These are phyloP conservation scores for Zygosaccharomyces sapae DNA, from an alignment of 1,139 yeast species.

Conservation along the genomic window DNA sequence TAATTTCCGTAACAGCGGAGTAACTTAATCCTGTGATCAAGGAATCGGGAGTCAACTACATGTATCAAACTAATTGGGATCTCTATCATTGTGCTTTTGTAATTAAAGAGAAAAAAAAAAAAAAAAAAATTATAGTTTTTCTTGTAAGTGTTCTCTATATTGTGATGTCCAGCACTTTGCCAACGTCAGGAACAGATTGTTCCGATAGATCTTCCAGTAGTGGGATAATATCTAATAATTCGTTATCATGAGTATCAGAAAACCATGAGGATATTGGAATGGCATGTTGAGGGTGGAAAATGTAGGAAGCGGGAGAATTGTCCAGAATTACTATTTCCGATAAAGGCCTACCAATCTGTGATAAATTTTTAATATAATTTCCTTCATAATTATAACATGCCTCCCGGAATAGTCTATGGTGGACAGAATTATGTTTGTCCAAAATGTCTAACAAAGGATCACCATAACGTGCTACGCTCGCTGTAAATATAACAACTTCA, in stretches of 20 bases:
- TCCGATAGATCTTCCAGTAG: constrained; percentile 79
- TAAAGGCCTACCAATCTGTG: constrained; percentile 91
- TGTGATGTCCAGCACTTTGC: constrained; percentile 75
- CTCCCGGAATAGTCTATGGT: constrained; percentile 90
- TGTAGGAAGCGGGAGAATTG: constrained; percentile 94
- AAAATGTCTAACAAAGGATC: constrained; percentile 89
- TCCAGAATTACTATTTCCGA: constrained; percentile 84
- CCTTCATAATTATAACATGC: constrained; percentile 79
- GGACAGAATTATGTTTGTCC: constrained; percentile 62
- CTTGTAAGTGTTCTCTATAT: constrained; percentile 29
- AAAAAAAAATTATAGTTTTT: constrained; percentile 3
- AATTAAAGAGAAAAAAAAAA: constrained; percentile 2
- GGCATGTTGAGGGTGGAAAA: constrained; percentile 96
- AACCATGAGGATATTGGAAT: constrained; percentile 99
- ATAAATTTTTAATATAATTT: constrained; percentile 85
- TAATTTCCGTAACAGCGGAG: no score
- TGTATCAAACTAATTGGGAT: background rate
- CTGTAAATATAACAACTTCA: constrained; percentile 96
- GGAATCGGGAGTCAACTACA: no score
- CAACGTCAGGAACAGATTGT: constrained; percentile 68
- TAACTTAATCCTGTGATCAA: no score
- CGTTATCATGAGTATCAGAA: constrained; percentile 96
- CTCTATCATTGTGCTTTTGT: constrained; percentile 2
- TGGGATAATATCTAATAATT: constrained; percentile 84
- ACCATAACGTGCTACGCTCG: constrained; percentile 91